A percentile compares a stretch with the other conserved stretches of the same genome.
Conservation (phyloP, 768 basidiomycete genomes). For the Galerina sulciceps region DNA sequence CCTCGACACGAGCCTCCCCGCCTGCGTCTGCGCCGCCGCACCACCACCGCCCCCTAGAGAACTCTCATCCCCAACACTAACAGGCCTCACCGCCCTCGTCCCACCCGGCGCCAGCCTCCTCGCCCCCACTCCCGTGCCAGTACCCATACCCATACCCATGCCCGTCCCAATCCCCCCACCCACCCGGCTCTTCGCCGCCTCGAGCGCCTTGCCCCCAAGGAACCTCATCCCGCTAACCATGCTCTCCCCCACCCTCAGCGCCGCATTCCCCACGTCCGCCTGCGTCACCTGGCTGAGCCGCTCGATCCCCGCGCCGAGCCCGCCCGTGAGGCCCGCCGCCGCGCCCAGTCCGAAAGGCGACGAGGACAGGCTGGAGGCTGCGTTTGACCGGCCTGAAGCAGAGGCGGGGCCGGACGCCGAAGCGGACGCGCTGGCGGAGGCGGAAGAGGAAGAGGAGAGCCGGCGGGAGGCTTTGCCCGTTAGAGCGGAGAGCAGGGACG, state of each 20-base stretch:
- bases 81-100: conserved; percentile 3
- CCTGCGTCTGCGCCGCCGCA: conserved; percentile 22
- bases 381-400: conserved; percentile 9
- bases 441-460: conserved; percentile 26
- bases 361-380: conserved; percentile 13
- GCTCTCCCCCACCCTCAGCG: conserved; percentile 61
- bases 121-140: too few relatives aligned
- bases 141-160: too few relatives aligned
- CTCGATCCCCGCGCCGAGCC: conserved; percentile 1
- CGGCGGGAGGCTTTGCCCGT: conserved; percentile 13
- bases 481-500: not conserved
- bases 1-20: conserved; percentile 56
- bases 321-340: conserved; percentile 11
- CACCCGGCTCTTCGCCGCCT: conserved; percentile 46
- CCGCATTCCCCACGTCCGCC: conserved; percentile 53
- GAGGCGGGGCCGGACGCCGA: too few relatives aligned
- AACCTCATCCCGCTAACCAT: conserved; percentile 68
- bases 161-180: conserved; percentile 19
- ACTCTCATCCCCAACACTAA: not conserved
- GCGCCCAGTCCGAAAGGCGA: conserved; percentile 23
- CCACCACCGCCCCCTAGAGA: conserved; percentile 1
- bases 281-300: conserved; percentile 38
- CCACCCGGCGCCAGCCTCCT: too few relatives aligned
- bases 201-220: conserved; percentile 63
- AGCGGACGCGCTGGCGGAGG: conserved; percentile 20